These are phyloP conservation scores for Aurifilum marmelostoma DNA, from an alignment of 2,329 filamentous ascomycete species.

Conservation along the genomic window DNA sequence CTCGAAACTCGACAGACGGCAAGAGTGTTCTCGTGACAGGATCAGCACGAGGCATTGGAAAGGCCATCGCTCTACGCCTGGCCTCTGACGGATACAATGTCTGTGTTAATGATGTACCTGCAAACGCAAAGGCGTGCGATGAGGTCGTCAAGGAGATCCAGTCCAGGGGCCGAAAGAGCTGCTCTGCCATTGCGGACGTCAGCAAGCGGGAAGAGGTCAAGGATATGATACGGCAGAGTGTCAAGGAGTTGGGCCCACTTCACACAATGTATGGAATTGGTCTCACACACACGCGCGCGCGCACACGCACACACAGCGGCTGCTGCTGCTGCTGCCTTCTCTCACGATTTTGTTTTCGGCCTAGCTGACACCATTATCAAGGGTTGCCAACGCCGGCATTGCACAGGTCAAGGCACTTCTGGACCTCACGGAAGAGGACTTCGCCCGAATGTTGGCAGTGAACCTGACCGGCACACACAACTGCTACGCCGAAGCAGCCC, in stretches of 20 bases:
- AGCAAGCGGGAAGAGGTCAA: slow-evolving; percentile 56
- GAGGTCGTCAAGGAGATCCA: slow-evolving; percentile 57
- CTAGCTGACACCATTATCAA: background rate
- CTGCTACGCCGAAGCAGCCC: slow-evolving; percentile 65
- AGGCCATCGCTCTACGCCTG: slow-evolving; percentile 64
- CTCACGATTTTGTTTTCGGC: background rate
- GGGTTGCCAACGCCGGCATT: slow-evolving; percentile 66
- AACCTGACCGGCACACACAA: slow-evolving; percentile 69
- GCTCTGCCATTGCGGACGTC: slow-evolving; percentile 63
- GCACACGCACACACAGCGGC: too few relatives aligned
- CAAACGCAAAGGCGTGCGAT: slow-evolving; percentile 56
- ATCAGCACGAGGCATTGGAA: slow-evolving; percentile 52
- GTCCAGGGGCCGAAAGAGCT: slow-evolving; percentile 53
- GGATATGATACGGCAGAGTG: slow-evolving; percentile 53
- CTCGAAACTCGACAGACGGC: slow-evolving; percentile 18
- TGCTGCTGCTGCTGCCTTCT: background rate
- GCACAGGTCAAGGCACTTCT: slow-evolving; percentile 59
- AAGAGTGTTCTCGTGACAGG: slow-evolving; percentile 33
- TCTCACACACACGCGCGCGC: too few relatives aligned
- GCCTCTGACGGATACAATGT: slow-evolving; percentile 68
- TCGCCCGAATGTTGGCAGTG: slow-evolving; percentile 63
- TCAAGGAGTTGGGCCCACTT: slow-evolving; percentile 56
- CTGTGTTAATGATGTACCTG: slow-evolving; percentile 64
- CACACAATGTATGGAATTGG: slow-evolving; percentile 33
- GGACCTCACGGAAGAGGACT: slow-evolving; percentile 59